These are phyloP conservation scores for Warburgia ugandensis DNA, from an alignment of 164 flowering plant genomes.

Conservation along the genomic window DNA sequence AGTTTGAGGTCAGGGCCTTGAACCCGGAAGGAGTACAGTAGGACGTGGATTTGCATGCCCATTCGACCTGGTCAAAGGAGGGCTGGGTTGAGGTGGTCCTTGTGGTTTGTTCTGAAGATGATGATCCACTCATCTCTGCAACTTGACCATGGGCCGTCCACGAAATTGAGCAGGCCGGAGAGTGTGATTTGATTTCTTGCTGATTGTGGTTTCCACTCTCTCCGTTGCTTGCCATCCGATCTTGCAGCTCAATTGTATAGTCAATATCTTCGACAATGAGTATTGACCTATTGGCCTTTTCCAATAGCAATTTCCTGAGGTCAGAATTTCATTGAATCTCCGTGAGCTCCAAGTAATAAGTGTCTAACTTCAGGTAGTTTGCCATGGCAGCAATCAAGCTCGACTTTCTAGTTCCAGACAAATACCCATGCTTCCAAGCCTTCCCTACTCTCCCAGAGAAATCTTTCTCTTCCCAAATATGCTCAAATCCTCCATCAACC, in stretches of 20 bases:
- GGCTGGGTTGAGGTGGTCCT: slow-evolving; percentile 34
- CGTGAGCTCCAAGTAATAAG: slow-evolving; percentile 53
- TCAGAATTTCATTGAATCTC: slow-evolving; percentile 45
- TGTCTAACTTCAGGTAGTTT: slow-evolving; percentile 51
- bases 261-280: no score
- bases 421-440: slow-evolving; percentile 71
- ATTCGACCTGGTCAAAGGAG: slow-evolving; percentile 41
- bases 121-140: slow-evolving; percentile 45
- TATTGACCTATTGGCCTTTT: slow-evolving; percentile 37
- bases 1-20: slow-evolving; percentile 33
- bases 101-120: slow-evolving; percentile 42
- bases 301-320: slow-evolving; percentile 37
- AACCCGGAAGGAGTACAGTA: slow-evolving; percentile 42
- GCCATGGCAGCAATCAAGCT: slow-evolving; percentile 77
- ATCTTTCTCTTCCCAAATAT: slow-evolving; percentile 34
- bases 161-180: slow-evolving; percentile 37
- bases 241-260: slow-evolving; percentile 22
- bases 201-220: background rate
- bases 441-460: slow-evolving; percentile 50
- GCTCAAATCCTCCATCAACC: slow-evolving; percentile 44
- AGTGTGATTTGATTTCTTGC: slow-evolving; percentile 21
- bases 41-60: slow-evolving; percentile 47
- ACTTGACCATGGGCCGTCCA: slow-evolving; percentile 41
- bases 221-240: slow-evolving; percentile 4
- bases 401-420: slow-evolving; percentile 70